Base-by-base conservation (phyloP, 768 basidiomycete species). In the Amanita molliuscula region DNA sequence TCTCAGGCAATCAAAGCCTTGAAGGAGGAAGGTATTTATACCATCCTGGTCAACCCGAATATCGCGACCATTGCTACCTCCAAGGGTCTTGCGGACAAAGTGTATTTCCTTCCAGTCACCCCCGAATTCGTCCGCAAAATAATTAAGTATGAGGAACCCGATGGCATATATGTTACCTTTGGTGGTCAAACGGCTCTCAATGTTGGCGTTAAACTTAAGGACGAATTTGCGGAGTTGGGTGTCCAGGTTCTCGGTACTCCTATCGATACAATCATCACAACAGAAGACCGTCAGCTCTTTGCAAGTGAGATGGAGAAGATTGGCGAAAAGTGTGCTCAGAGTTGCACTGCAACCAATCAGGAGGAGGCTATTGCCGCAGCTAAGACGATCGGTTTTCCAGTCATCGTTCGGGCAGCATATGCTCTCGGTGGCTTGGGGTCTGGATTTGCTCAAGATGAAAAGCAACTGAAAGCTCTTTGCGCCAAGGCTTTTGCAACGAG, bases 1-100 rank as follows among this genome's bases (percentile, higher is more conserved):
- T 95, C 92, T 34, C 96, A 99, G 65, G 95, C 96, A 10, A 95
- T 99, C 77, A 99, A 99, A 69, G 96, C 96, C 8, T 77, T 99
- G 56, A 98, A 98, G 70, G 91, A 91, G 63, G 96, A 98, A 64
- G 96, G 96, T 29, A 98, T 99, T 62, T 98, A 96, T 69, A 99
- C 96, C 52, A 92, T 99, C 67, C 82, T 99, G 65, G 81, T 99
- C 59, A 98, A 98, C 68, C 95, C 96, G 23, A 99, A 99, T 68
- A 99, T 99, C 58, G 96, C 96, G 18, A 99, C 96, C 34, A 99
- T 97, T 58, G 93, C 93, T 40, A 96, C 93, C 1, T 94, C 91
- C 43, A 93, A 93, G 59, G 94, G 96, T 54, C 80, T 99, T 45
- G 96, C 96, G 20, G 96, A 99, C 74, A 98, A 98, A 67, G 95